Percentiles rank a stretch among this genome's conserved stretches.
Evolutionary conservation across 106 monocot species (phyloP).

Genomic region (Hemerocallis citrina): DNA sequence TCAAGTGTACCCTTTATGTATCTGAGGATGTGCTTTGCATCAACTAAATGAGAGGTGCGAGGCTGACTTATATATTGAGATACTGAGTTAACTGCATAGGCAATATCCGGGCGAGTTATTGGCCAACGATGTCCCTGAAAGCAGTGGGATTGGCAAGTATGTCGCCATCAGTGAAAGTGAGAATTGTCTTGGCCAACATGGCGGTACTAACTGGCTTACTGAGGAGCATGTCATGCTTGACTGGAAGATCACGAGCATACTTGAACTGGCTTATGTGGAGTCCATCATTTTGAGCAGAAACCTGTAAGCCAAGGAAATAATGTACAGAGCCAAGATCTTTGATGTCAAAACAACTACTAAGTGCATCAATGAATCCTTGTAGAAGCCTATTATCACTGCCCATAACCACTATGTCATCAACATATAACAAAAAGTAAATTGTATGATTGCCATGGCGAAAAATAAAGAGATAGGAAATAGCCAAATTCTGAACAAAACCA

Average conservation of each 20-base stretch:
- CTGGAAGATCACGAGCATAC: neutral
- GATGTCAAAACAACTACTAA: neutral
- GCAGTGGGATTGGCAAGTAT: neutral
- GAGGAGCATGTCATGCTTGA: neutral
- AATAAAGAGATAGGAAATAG: neutral
- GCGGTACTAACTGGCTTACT: neutral
- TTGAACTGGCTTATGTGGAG: neutral
- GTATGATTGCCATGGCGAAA: neutral
- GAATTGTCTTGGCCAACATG: neutral
- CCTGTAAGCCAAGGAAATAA: neutral
- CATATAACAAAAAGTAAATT: constrained; percentile 1
- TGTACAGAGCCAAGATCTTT: constrained; percentile 8
- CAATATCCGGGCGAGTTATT: neutral
- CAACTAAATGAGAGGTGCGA: neutral
- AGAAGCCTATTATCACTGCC: neutral
- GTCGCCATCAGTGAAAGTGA: neutral
- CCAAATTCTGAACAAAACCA: neutral
- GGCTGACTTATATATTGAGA: neutral
- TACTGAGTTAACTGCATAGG: neutral
- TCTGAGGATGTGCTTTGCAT: neutral
- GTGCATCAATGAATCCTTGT: neutral
- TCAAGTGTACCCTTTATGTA: neutral
- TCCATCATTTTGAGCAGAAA: neutral
- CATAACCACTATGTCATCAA: constrained; percentile 9
- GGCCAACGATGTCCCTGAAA: neutral